Evolutionary conservation across 139 green algal species (phyloP).

Genomic region (Chlorella vulgaris): DNA sequence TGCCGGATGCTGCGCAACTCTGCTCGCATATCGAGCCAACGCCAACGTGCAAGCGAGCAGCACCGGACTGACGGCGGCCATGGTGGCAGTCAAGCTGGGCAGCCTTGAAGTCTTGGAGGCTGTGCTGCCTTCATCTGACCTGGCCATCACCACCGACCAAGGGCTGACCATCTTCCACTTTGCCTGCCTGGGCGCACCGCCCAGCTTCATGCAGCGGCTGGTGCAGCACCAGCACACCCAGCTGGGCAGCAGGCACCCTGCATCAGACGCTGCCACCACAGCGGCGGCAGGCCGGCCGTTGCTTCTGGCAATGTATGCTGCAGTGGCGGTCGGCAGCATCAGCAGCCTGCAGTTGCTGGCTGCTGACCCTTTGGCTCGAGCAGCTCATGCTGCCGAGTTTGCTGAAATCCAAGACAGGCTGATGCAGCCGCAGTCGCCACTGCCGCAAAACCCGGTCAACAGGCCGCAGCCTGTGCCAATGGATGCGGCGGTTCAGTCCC

Average conservation of each 20-base stretch:
- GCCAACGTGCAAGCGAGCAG: background rate
- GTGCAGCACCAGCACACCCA: background rate
- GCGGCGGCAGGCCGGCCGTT: background rate
- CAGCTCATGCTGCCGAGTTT: background rate
- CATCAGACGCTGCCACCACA: background rate
- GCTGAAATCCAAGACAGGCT: background rate
- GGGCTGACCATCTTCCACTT: background rate
- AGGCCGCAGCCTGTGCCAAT: too few species aligned
- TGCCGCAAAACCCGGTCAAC: too few species aligned
- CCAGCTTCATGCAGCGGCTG: background rate
- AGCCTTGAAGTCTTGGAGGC: background rate
- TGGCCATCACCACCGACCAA: background rate
- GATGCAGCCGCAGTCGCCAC: background rate
- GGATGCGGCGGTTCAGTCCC: background rate
- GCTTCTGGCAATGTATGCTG: constrained; percentile 6
- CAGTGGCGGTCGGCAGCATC: background rate
- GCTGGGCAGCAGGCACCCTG: background rate
- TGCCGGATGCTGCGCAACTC: background rate
- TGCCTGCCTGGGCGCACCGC: constrained; percentile 13
- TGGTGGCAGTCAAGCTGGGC: constrained; percentile 3
- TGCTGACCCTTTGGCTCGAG: background rate
- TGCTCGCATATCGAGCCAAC: background rate
- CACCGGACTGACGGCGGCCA: background rate
- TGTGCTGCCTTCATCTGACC: background rate
- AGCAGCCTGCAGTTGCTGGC: constrained; percentile 11